These are phyloP conservation scores for Cairneyella variabilis DNA, from an alignment of 495 filamentous ascomycete genomes.

Conservation along the genomic window DNA sequence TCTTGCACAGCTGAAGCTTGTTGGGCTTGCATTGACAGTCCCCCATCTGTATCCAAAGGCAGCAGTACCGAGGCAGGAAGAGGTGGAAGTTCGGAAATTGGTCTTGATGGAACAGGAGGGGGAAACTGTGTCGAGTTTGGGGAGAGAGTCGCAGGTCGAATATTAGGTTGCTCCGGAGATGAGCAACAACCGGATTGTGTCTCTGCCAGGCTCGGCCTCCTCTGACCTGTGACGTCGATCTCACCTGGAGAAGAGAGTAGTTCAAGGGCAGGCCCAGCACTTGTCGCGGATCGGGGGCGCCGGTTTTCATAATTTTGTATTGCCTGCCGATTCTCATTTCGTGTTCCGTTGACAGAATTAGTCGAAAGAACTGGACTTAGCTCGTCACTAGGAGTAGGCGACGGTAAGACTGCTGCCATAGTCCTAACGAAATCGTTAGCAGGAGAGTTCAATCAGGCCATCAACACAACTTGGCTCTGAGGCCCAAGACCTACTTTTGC, in stretches of 20 bases:
- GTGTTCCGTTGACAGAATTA: constrained; percentile 24
- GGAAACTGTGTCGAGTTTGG: not conserved
- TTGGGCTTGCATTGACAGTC: not conserved
- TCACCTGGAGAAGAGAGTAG: not conserved
- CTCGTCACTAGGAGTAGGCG: constrained; percentile 54
- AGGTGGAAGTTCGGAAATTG: not conserved
- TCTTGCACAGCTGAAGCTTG: too few relatives aligned
- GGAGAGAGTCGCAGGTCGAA: not conserved
- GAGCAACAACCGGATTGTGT: not conserved
- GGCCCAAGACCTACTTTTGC: constrained; percentile 19
- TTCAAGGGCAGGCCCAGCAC: not conserved
- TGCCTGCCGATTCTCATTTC: constrained; percentile 9
- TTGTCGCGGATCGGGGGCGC: not conserved
- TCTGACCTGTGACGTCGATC: not conserved
- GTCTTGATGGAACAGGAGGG: not conserved
- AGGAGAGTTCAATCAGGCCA: too few relatives aligned
- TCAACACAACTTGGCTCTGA: too few relatives aligned
- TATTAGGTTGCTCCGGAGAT: not conserved
- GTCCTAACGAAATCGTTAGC: constrained; percentile 16
- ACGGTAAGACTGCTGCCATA: constrained; percentile 38
- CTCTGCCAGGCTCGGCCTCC: not conserved
- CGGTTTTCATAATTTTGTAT: not conserved
- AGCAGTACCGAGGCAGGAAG: not conserved
- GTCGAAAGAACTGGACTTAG: constrained; percentile 34
- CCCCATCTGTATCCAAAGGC: not conserved